A percentile compares a stretch with the other conserved stretches of the same genome.
phyloP scores from a whole-genome alignment of 2,329 filamentous ascomycete genomes.

The Zasmidium angulare region DNA sequence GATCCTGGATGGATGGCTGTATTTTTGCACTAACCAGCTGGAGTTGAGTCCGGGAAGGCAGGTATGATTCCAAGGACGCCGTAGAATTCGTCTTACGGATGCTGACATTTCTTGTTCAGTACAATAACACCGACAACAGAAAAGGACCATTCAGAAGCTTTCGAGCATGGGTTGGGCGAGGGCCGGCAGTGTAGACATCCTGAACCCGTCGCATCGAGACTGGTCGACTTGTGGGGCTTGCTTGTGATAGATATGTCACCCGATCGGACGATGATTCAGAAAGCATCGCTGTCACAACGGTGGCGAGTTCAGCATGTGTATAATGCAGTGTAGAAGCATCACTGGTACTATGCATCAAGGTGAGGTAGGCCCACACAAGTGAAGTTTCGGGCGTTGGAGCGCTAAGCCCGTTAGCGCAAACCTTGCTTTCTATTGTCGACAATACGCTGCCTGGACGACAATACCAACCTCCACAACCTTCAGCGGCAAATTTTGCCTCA shows the following conservation, averaged over 20 bases:
- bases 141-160: slow-evolving; percentile 40
- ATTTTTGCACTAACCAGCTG: slow-evolving; percentile 46
- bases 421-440: background rate
- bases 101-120: no score
- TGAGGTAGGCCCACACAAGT: background rate
- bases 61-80: no score
- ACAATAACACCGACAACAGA: slow-evolving; percentile 40
- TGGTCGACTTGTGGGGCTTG: no score
- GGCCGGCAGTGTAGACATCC: slow-evolving; percentile 36
- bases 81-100: no score
- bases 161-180: slow-evolving; percentile 37
- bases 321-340: background rate
- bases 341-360: background rate
- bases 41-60: slow-evolving; percentile 36
- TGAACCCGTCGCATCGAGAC: no score
- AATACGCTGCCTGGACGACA: background rate
- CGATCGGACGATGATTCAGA: no score
- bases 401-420: background rate
- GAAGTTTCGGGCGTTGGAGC: background rate
- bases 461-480: background rate
- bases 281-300: no score
- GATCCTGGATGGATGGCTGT: slow-evolving; percentile 43
- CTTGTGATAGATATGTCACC: no score
- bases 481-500: background rate
- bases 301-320: no score